Evolutionary conservation across 2,329 filamentous ascomycete genomes (phyloP), one percentile per base, ranked within the genome.

Genomic region (Trichoderma atrobrunneum): DNA sequence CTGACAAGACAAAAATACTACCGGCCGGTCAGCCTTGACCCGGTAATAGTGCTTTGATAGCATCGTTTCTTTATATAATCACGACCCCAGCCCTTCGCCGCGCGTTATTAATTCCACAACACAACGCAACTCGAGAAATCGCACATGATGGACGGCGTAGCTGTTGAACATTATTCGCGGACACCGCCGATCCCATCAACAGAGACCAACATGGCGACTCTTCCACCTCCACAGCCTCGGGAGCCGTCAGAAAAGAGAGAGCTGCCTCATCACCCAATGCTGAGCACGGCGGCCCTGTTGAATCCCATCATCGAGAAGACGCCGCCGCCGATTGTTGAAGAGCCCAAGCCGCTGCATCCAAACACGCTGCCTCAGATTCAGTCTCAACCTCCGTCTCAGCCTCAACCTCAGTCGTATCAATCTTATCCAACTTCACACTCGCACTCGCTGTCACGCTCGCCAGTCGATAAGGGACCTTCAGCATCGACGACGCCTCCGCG

Each of bases 241-340:
- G 59, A 57, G 48, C 57, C 28, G 3, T 60, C 60, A 43, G 68
- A 70, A 39, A 64, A 70, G 51, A 54, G 51, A 34, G 65, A 72
- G 51, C 30, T 69, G 26, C 71, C 69, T 71, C 69, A 65, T 11
- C 69, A 71, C 36, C 36, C 69, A 6, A 63, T 65, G 26, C 36
- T 63, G 11, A 71, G 51, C 54, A 71, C 61, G 14, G 69, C 60
- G 12, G 60, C 48, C n/a, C 18, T 65, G 69, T 30, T 65, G 51
- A 69, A 69, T n/a, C 66, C 66, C 32, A 70, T 70, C 24, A 57
- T 70, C 60, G 68, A 70, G 24, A 70, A 64, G 48, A 24, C 51
- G 54, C 21, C 43, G 48, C 60, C 48, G 60, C 60, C 59, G 24
- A 16, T 34, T 14, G 59, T 64, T 7, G 60, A 63, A 24, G 68